Conservation (phyloP, 306 rosid species). For the Rosa lucieae region DNA sequence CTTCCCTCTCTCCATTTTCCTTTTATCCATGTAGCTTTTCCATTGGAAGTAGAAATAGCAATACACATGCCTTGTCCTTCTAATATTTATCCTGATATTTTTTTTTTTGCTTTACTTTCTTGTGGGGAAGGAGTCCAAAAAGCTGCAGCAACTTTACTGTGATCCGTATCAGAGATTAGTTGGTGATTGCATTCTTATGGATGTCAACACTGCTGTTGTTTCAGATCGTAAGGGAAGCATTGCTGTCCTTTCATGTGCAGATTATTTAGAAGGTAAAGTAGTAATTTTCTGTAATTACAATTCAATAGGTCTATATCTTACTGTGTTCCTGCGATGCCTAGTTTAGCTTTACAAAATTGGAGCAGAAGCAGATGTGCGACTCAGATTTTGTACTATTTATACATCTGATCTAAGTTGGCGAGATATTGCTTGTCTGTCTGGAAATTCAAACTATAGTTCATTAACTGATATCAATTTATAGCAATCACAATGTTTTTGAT, state of each 20-base stretch:
- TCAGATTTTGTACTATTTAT: background rate
- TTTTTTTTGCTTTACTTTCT: constrained; percentile 14
- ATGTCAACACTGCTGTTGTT: constrained; percentile 79
- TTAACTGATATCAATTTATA: background rate
- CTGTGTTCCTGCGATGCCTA: background rate
- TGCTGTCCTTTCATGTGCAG: constrained; percentile 72
- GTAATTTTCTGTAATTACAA: constrained; percentile 16
- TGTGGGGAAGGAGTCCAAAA: constrained; percentile 62
- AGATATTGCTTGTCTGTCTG: background rate
- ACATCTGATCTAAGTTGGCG: background rate
- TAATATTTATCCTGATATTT: constrained; percentile 29
- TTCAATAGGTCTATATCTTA: background rate
- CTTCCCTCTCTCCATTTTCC: background rate
- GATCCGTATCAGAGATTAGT: constrained; percentile 87
- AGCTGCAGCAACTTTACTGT: constrained; percentile 73
- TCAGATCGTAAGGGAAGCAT: constrained; percentile 95
- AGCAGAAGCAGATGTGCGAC: background rate
- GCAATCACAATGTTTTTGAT: background rate
- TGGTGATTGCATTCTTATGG: constrained; percentile 90
- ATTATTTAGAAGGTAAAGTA: constrained; percentile 67
- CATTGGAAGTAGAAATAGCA: constrained; percentile 15
- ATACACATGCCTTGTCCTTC: constrained; percentile 18
- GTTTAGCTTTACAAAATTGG: background rate
- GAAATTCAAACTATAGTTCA: background rate
- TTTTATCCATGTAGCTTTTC: constrained; percentile 14